Evolutionary conservation across 2,329 filamentous ascomycete genomes (phyloP), one percentile per base, ranked within the genome.

Genomic region (Myriosclerotinia duriaeana): DNA sequence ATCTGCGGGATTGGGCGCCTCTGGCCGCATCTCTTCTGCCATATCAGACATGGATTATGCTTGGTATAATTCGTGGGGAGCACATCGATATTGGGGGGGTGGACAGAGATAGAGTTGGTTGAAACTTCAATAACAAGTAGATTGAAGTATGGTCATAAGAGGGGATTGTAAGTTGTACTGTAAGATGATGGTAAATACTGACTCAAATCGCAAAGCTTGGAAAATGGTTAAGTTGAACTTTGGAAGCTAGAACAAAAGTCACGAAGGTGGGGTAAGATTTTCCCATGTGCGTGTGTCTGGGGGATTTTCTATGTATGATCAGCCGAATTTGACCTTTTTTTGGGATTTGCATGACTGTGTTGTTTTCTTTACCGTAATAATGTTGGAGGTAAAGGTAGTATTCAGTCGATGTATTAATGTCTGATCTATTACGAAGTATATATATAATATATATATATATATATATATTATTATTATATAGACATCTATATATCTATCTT

Each of bases 31-130:
- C 68, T 67, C 71, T 72, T 74, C 73, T 71, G 70, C 74, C 71
- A 73, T 71, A 73, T 77, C 70, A 74, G 75, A 75, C 75, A 77
- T 77, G 69, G 71, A 65, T 66, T 61, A 63, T 63, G 64, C 50
- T 61, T 61, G 48, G 56, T 30, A 53, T 30, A 40, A 66, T 66
- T 52, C 34, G 22, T 60, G 64, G 42, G 54, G 40, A 65, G 63
- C 53, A 56, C 64, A 65, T 65, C 36, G 54, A 65, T 65, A 22
- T 65, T 60, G 44, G 46, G 22, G 26, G 44, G 44, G n/a, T 42
- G 58, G 30, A 40, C 44, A 52, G 22, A 38, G 12, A 36, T 38
- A 26, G 34, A 61, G 44, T 26, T 50, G 30, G 30, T 22, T 22
- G 20, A 38, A 50, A 61, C n/a, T 61, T 50, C 46, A 50, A 50